phyloP scores from a whole-genome alignment of 1,284 basidiomycete genomes.

The Microbotryum violaceum region DNA sequence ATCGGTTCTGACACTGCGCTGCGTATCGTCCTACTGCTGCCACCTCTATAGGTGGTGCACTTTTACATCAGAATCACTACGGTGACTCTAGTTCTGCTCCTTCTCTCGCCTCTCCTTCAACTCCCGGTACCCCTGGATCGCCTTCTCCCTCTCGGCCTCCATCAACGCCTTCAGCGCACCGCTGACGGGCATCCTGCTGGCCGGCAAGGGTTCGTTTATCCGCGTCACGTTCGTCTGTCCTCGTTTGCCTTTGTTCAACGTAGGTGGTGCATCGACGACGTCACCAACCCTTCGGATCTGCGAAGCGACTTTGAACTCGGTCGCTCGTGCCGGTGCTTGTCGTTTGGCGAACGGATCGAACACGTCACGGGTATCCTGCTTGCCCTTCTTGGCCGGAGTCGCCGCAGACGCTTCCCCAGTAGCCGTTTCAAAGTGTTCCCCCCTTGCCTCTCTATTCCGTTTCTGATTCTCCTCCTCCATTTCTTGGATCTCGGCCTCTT shows the following conservation, averaged over 20 bases:
- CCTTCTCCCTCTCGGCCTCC: slow-evolving; percentile 62
- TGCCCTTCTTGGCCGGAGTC: background rate
- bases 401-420: background rate
- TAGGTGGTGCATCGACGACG: slow-evolving; percentile 26
- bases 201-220: slow-evolving; percentile 1
- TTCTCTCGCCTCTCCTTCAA: slow-evolving; percentile 56
- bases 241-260: slow-evolving; percentile 16
- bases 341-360: slow-evolving; percentile 19
- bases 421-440: too few relatives aligned
- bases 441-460: too few relatives aligned
- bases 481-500: too few relatives aligned
- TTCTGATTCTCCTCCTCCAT: too few relatives aligned
- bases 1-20: too few relatives aligned
- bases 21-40: too few relatives aligned
- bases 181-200: slow-evolving; percentile 18
- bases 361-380: slow-evolving; percentile 11
- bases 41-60: too few relatives aligned
- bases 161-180: slow-evolving; percentile 60
- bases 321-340: slow-evolving; percentile 1
- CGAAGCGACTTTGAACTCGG: slow-evolving; percentile 20
- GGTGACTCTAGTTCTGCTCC: slow-evolving; percentile 26
- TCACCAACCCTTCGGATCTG: slow-evolving; percentile 9
- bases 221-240: slow-evolving; percentile 1
- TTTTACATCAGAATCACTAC: too few relatives aligned
- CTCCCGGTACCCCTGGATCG: slow-evolving; percentile 57